Percentiles rank a stretch among this genome's conserved stretches.
Evolutionary conservation across 345 rosid genomes (phyloP).

Genomic region (Geranium rotundifolium): DNA sequence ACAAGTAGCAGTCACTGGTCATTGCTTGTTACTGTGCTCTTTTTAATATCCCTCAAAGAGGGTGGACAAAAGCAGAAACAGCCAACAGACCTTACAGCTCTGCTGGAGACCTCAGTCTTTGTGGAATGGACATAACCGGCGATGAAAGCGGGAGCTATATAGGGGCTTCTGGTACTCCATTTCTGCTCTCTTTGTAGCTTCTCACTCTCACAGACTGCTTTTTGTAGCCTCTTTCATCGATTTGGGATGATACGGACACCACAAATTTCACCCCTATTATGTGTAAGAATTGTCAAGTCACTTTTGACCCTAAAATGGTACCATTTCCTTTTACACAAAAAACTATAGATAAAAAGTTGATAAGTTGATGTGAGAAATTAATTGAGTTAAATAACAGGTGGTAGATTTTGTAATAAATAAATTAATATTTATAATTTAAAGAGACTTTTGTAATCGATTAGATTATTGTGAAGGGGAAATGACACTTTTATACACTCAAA

Average conservation of each 20-base stretch:
- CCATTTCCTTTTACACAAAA: too few relatives aligned
- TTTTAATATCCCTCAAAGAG: neutral
- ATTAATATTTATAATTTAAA: too few relatives aligned
- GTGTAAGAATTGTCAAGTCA: too few relatives aligned
- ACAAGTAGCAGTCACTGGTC: constrained; percentile 6
- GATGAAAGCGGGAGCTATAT: neutral
- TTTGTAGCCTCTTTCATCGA: neutral
- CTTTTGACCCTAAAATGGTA: too few relatives aligned
- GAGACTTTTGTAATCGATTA: too few relatives aligned
- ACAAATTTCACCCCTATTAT: too few relatives aligned
- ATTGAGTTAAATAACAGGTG: neutral
- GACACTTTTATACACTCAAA: too few relatives aligned
- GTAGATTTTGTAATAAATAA: too few relatives aligned
- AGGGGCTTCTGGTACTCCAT: neutral
- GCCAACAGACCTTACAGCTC: constrained; percentile 26
- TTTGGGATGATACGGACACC: neutral
- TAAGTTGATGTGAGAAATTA: neutral
- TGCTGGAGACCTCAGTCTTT: neutral
- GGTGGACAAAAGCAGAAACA: constrained; percentile 32
- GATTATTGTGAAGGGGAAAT: too few relatives aligned
- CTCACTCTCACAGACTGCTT: neutral
- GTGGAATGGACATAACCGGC: neutral
- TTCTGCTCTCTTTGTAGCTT: neutral
- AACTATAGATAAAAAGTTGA: too few relatives aligned
- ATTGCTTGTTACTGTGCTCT: constrained; percentile 9